Evolutionary conservation across 2,329 filamentous ascomycete species (phyloP), one percentile per base, ranked within the genome.

Genomic region (Fusarium sp.): DNA sequence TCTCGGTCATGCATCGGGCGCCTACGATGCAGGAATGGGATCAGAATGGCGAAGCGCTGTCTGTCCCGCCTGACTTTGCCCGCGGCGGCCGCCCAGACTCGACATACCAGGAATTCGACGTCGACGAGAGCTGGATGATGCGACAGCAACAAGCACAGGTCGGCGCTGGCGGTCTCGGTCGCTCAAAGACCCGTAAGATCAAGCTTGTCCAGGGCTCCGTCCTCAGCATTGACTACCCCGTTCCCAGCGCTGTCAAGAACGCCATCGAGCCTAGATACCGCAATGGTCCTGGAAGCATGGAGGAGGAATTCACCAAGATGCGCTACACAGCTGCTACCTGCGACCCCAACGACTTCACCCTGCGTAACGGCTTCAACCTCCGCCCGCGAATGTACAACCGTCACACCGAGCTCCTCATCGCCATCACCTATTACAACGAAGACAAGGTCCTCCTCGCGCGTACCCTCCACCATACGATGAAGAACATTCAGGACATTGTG

Each of bases 391-490:
- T 74, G 72, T 74, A 74, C 56, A 74, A 74, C 51, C 70, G 72
- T 24, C 72, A 74, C 59, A 74, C 72, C 12, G 72, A 74, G 56
- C 65, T 74, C 1, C 50, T 74, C 30, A 74, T 74, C 49, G 72
- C 72, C 20, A 75, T 74, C 44, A 74, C 72, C 47, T 74, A 74
- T 56, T 74, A 74, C 68, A 74, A 74, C 47, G 72, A 74, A 29
- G 72, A 74, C 59, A 74, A 74, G 56, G 72, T 74, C n/a, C 70
- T 74, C 8, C 70, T 74, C 18, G 72, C 72, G 3, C 70, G 72
- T 34, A 74, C 72, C 20, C 65, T 74, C 46, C 72, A 74, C 32
- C 66, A 68, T 27, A 70, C 68, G 2, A 74, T 74, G 72, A 71
- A 73, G 55, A 74, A 74, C 27, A 67, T 74, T 30, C 72, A 71